These are phyloP conservation scores for Rhododendron simsii DNA, from an alignment of 148 eudicot species.

Conservation along the genomic window DNA sequence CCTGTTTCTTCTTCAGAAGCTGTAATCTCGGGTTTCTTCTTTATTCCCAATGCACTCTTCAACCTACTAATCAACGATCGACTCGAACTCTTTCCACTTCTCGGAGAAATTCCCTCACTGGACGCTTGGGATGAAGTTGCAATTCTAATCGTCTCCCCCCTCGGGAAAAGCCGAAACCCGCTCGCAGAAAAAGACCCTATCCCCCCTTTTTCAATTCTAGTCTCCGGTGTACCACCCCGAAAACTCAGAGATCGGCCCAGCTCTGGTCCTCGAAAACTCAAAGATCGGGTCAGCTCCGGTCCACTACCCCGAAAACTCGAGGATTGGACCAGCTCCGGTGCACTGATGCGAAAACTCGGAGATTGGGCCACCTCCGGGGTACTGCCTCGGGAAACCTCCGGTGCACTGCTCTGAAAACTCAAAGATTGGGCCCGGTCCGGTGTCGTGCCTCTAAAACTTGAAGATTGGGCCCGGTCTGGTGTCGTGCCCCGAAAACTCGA, in stretches of 20 bases:
- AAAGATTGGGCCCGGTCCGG: background rate
- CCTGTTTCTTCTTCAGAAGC: background rate
- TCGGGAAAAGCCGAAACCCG: background rate
- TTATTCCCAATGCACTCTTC: background rate
- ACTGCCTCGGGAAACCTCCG: background rate
- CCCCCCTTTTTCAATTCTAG: background rate
- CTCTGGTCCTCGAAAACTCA: background rate
- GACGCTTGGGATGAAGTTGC: background rate
- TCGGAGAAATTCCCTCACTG: background rate
- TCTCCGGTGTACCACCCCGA: background rate
- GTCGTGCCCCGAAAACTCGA: background rate
- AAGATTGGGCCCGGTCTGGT: background rate
- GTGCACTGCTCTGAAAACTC: background rate
- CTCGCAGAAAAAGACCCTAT: background rate
- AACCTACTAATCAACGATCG: background rate
- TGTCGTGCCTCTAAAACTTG: background rate
- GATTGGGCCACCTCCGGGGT: background rate
- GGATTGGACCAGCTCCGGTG: background rate
- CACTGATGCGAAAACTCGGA: background rate
- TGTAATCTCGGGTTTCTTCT: background rate
- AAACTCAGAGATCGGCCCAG: background rate
- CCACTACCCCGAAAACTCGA: background rate
- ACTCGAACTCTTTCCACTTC: background rate
- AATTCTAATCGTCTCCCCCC: background rate
- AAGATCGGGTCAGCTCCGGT: background rate